Evolutionary conservation across 108 stramenopile genomes (phyloP).

Genomic region (Skeletonema menzelii): DNA sequence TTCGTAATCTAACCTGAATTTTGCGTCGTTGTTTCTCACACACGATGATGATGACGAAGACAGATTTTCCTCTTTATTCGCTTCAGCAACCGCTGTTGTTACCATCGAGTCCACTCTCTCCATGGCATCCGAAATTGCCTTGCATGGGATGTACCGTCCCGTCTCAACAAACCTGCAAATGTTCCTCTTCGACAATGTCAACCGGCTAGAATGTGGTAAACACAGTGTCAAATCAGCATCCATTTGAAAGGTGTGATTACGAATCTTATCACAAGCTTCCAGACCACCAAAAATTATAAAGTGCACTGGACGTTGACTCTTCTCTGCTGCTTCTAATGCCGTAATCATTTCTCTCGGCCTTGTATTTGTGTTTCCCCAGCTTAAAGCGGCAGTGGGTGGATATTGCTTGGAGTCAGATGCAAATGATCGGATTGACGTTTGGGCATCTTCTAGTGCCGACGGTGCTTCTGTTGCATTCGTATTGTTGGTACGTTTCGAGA

Average conservation of each 20-base stretch:
- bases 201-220: constrained; percentile 45
- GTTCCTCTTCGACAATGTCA: constrained; percentile 56
- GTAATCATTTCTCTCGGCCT: constrained; percentile 57
- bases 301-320: constrained; percentile 65
- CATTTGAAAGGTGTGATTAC: constrained; percentile 6
- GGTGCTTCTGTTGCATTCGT: background rate
- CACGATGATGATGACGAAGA: background rate
- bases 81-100: constrained; percentile 27
- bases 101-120: constrained; percentile 49
- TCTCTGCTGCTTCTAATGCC: constrained; percentile 64
- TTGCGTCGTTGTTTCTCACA: constrained; percentile 22
- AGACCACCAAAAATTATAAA: constrained; percentile 61
- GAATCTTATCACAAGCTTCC: constrained; percentile 48
- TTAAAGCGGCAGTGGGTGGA: constrained; percentile 25
- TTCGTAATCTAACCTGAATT: constrained; percentile 48
- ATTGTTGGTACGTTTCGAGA: background rate
- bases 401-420: constrained; percentile 13
- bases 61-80: constrained; percentile 30
- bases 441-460: constrained; percentile 42
- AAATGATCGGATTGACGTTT: constrained; percentile 9
- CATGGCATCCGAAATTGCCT: constrained; percentile 63
- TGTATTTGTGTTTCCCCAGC: constrained; percentile 87
- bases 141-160: constrained; percentile 71
- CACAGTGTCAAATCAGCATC: background rate
- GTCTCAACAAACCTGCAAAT: constrained; percentile 55